Evolutionary conservation across 2,329 filamentous ascomycete species (phyloP).

Genomic region (Colletotrichum sojae): DNA sequence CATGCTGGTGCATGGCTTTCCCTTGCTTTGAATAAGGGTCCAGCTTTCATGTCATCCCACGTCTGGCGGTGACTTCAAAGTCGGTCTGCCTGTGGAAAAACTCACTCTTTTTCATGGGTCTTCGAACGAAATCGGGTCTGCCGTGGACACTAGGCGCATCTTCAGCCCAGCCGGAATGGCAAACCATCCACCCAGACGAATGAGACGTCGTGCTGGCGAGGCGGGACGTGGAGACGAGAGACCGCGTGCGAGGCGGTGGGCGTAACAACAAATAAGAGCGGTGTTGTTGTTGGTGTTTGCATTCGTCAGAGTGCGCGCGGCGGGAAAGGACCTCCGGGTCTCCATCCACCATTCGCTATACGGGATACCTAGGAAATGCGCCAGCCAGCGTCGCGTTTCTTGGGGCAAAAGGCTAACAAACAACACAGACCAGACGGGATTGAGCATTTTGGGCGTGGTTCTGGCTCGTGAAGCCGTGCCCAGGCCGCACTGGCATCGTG

Average conservation of each 20-base stretch:
- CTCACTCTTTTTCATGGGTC: background rate
- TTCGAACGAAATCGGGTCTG: constrained; percentile 15
- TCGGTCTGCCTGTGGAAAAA: constrained; percentile 11
- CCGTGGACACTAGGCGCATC: constrained; percentile 7
- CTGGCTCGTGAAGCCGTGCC: background rate
- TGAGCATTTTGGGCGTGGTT: background rate
- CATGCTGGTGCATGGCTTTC: constrained; percentile 22
- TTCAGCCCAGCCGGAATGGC: constrained; percentile 26
- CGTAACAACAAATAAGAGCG: constrained; percentile 22
- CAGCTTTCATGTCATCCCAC: constrained; percentile 33
- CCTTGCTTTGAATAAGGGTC: constrained; percentile 22
- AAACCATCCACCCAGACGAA: constrained; percentile 26
- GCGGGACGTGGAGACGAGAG: constrained; percentile 11
- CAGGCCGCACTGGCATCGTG: background rate
- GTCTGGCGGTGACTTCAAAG: constrained; percentile 13
- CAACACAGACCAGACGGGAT: too few relatives aligned
- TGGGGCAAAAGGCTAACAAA: too few relatives aligned
- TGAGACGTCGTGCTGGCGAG: constrained; percentile 3
- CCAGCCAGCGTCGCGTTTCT: too few relatives aligned
- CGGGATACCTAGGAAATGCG: too few relatives aligned
- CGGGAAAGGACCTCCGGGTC: background rate
- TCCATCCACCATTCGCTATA: too few relatives aligned
- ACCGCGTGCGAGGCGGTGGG: constrained; percentile 13
- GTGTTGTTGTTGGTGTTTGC: constrained; percentile 23
- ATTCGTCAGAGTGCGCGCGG: constrained; percentile 7